These are phyloP conservation scores for Panus rudis DNA, from an alignment of 768 basidiomycete genomes.

Conservation along the genomic window DNA sequence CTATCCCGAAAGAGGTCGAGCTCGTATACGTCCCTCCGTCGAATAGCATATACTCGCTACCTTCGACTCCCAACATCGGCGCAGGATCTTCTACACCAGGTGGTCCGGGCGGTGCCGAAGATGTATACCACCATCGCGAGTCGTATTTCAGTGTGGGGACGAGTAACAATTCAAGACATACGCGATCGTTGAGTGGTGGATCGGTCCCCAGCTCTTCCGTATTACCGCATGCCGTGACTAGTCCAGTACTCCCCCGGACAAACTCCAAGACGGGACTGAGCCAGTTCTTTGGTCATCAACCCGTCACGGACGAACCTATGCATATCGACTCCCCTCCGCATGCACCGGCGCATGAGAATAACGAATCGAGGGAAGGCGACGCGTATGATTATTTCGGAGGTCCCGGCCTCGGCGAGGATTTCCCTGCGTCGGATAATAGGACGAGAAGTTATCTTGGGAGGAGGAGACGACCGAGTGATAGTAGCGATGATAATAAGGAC, in stretches of 20 bases:
- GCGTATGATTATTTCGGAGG: conserved; percentile 57
- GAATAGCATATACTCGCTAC: conserved; percentile 21
- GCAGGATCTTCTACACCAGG: no score
- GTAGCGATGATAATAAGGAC: conserved; percentile 3
- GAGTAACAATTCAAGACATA: no score
- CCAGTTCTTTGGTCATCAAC: conserved; percentile 11
- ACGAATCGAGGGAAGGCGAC: conserved; percentile 34
- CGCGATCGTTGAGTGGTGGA: no score
- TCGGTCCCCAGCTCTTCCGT: neutral
- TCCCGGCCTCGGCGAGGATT: conserved; percentile 50
- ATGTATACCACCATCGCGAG: conserved; percentile 29
- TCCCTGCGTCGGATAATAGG: conserved; percentile 13
- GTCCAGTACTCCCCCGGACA: conserved; percentile 9
- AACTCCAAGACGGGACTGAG: conserved; percentile 5
- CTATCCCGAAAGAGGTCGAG: conserved; percentile 38
- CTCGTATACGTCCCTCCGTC: conserved; percentile 65
- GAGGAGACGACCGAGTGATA: conserved; percentile 9
- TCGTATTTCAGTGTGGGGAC: conserved; percentile 30
- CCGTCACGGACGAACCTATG: conserved; percentile 13
- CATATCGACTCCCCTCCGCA: conserved; percentile 15
- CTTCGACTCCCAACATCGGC: conserved; percentile 16
- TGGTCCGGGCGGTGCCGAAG: conserved; percentile 19
- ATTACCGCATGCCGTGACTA: conserved; percentile 12
- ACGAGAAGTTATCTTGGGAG: neutral
- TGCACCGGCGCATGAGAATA: no score